Evolutionary conservation across 768 basidiomycete genomes (phyloP).

Genomic region (Amylocystis lapponica): DNA sequence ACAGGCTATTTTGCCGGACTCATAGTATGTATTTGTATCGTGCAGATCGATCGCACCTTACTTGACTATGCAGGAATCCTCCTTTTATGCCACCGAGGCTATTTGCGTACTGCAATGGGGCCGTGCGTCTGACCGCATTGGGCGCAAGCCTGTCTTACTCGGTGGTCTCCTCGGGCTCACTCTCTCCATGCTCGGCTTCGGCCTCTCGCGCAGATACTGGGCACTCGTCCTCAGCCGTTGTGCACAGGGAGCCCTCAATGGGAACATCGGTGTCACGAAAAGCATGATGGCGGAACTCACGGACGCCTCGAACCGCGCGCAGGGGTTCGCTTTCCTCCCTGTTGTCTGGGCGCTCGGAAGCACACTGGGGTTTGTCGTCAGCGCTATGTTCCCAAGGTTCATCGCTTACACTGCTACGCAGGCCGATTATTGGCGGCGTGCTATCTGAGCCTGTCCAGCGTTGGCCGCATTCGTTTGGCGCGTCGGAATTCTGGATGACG

Average conservation of each 20-base stretch:
- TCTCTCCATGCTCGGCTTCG: slow-evolving; percentile 25
- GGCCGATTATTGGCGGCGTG: slow-evolving; percentile 54
- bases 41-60: no score
- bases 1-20: slow-evolving; percentile 22
- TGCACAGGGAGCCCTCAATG: slow-evolving; percentile 28
- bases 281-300: slow-evolving; percentile 33
- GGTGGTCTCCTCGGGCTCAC: slow-evolving; percentile 22
- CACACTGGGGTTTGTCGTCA: slow-evolving; percentile 16
- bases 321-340: slow-evolving; percentile 20
- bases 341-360: slow-evolving; percentile 18
- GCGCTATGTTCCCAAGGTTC: slow-evolving; percentile 27
- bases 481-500: slow-evolving; percentile 40
- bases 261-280: slow-evolving; percentile 42
- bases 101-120: slow-evolving; percentile 26
- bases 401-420: slow-evolving; percentile 21
- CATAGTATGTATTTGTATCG: slow-evolving; percentile 15
- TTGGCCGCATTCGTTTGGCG: slow-evolving; percentile 44
- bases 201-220: slow-evolving; percentile 24
- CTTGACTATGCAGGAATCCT: slow-evolving; percentile 25
- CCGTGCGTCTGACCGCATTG: slow-evolving; percentile 28
- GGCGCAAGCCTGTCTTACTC: slow-evolving; percentile 26
- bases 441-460: slow-evolving; percentile 51
- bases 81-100: slow-evolving; percentile 24
- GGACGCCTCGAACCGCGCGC: slow-evolving; percentile 23
- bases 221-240: slow-evolving; percentile 17